Evolutionary conservation across 805 yeast genomes (phyloP).

Genomic region (Candida chauliodis): DNA sequence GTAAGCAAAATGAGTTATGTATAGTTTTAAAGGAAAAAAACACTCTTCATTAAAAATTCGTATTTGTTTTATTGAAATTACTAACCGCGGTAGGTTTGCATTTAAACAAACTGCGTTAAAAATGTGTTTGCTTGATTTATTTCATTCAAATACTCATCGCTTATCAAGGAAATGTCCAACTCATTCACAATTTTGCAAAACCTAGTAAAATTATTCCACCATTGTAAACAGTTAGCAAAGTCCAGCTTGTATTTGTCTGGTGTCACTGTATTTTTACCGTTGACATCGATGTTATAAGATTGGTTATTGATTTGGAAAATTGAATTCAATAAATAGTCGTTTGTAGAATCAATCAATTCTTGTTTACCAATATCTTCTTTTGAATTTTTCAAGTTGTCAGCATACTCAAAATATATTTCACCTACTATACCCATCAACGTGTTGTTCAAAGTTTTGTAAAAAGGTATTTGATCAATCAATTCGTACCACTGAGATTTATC

Average conservation of each 20-base stretch:
- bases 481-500: conserved; percentile 55
- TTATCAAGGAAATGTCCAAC: conserved; percentile 24
- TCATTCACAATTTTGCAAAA: conserved; percentile 23
- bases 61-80: too few species aligned
- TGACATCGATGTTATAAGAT: conserved; percentile 39
- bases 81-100: too few species aligned
- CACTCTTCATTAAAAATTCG: too few species aligned
- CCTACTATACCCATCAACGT: conserved; percentile 61
- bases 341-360: conserved; percentile 22
- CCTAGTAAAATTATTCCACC: conserved; percentile 33
- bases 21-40: too few species aligned
- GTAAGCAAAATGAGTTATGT: too few species aligned
- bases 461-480: conserved; percentile 59
- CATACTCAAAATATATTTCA: conserved; percentile 49
- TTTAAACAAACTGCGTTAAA: conserved; percentile 24
- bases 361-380: conserved; percentile 19
- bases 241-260: conserved; percentile 28
- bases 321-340: conserved; percentile 31
- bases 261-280: conserved; percentile 39
- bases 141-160: conserved; percentile 19
- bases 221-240: conserved; percentile 27
- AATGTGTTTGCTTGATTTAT: conserved; percentile 29
- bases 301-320: conserved; percentile 37
- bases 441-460: conserved; percentile 51
- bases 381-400: conserved; percentile 25